phyloP scores from a whole-genome alignment of 768 basidiomycete genomes.

The Serendipita indica region DNA sequence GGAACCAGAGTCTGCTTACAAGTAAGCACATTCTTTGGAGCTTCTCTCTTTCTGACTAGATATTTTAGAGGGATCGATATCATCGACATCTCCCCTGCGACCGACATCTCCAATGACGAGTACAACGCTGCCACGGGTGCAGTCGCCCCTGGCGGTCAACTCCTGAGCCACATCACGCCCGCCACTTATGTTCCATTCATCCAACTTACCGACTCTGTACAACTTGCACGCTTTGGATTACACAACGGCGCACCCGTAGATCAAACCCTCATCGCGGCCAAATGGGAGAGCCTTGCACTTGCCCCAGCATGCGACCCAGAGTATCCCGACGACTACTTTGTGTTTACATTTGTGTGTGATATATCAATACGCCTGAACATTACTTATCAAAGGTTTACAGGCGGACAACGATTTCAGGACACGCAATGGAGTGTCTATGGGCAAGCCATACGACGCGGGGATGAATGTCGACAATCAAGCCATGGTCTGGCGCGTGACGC shows the following conservation, averaged over 20 bases:
- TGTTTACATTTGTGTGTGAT: constrained; percentile 41
- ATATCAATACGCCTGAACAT: not conserved
- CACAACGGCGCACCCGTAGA: constrained; percentile 46
- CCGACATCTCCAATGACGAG: constrained; percentile 41
- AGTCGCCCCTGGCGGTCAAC: constrained; percentile 34
- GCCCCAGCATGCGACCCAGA: constrained; percentile 36
- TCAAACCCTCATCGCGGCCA: constrained; percentile 39
- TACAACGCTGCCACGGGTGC: constrained; percentile 41
- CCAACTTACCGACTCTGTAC: constrained; percentile 34
- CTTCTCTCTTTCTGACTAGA: not conserved
- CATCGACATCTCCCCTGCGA: constrained; percentile 41
- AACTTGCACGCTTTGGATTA: constrained; percentile 46
- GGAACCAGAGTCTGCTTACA: constrained; percentile 36
- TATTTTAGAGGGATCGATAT: constrained; percentile 40
- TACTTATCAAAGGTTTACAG: constrained; percentile 18
- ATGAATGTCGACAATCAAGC: constrained; percentile 45
- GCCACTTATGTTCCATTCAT: constrained; percentile 44
- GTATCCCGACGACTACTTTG: constrained; percentile 51
- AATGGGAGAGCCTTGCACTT: constrained; percentile 54
- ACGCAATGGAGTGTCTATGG: constrained; percentile 35
- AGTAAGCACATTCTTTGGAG: constrained; percentile 26
- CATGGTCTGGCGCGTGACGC: constrained; percentile 44
- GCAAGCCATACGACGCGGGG: constrained; percentile 37
- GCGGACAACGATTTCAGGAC: constrained; percentile 53
- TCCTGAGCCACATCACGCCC: constrained; percentile 34